Evolutionary conservation across 2,329 filamentous ascomycete species (phyloP), one percentile per base, ranked within the genome.

Genomic region (Curvularia spicifera): DNA sequence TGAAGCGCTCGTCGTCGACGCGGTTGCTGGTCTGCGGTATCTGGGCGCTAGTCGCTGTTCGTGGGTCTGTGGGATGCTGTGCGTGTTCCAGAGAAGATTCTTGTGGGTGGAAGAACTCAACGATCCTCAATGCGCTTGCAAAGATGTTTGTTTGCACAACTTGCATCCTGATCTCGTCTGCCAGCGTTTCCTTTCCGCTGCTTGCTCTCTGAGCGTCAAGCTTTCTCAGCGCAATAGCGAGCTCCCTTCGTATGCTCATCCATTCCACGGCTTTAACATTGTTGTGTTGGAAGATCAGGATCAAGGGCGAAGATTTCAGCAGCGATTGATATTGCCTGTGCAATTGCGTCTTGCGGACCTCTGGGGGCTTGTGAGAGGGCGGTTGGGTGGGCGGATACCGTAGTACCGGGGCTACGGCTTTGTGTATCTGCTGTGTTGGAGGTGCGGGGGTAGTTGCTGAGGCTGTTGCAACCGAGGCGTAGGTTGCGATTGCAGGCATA

Each of bases 61-160:
- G 50, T 1, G 75, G 76, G 55, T 76, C 70, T 8, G 68, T 71
- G 10, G 74, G 65, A 15, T 71, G 65, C 35, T 61, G 64, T 37
- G 63, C 65, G n/a, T 66, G 64, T 37, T 66, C 67, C 37, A 66
- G 48, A 9, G 52, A 59, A 5, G 55, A 58, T 22, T 61, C 54
- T 33, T 68, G 66, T 1, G 81, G 79, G 33, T 79, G 68, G 75
- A 84, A 96, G 78, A 93, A 96, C 73, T 98, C 94, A 60, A 93
- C 88, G 51, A 98, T 86, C 65, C 90, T 89, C 61, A 98, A 81
- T 1, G 94, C 93, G 18, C 91, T 87, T 65, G 89, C 88, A 74
- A 99, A 91, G 72, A 99, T 96, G 72, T 91, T 90, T 13, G 91
- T 95, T 73, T 95, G 89, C 55, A 99, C 82, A 26, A 96, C 91